phyloP scores from a whole-genome alignment of 225 moss, liverwort and hornwort genomes.

The Pseudisothecium myosuroides region DNA sequence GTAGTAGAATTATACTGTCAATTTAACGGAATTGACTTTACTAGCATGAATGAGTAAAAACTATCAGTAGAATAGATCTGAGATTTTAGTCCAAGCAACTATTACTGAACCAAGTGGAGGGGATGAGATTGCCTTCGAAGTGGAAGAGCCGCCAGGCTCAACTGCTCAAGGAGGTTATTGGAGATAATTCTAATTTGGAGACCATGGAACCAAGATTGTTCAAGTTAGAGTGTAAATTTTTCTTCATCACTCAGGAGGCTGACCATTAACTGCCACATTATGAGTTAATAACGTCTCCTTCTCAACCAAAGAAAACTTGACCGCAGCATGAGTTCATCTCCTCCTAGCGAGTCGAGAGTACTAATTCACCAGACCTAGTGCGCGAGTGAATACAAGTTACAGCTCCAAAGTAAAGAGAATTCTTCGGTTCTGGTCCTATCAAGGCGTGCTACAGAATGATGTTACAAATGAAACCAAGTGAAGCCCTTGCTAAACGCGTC shows the following conservation, averaged over 20 bases:
- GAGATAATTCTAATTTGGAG: not conserved
- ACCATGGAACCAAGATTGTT: not conserved
- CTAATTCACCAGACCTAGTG: not conserved
- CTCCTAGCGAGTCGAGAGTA: not conserved
- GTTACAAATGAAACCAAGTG: not conserved
- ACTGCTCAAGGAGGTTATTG: not conserved
- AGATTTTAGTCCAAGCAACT: not conserved
- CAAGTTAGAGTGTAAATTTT: not conserved
- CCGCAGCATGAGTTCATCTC: not conserved
- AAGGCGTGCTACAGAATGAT: not conserved
- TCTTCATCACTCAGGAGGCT: not conserved
- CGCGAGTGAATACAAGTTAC: not conserved
- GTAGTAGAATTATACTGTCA: not conserved
- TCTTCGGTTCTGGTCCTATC: not conserved
- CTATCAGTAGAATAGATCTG: not conserved
- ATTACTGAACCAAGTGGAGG: not conserved
- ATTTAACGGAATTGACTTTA: not conserved
- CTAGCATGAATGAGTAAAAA: not conserved
- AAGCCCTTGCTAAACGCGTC: not conserved
- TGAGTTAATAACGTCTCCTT: not conserved
- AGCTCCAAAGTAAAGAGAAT: not conserved
- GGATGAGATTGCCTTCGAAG: not conserved
- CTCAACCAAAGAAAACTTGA: not conserved
- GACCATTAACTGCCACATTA: not conserved
- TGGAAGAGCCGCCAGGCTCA: not conserved